These are phyloP conservation scores for Candida pseudocylindracea DNA, from an alignment of 1,139 yeast genomes.

Conservation along the genomic window DNA sequence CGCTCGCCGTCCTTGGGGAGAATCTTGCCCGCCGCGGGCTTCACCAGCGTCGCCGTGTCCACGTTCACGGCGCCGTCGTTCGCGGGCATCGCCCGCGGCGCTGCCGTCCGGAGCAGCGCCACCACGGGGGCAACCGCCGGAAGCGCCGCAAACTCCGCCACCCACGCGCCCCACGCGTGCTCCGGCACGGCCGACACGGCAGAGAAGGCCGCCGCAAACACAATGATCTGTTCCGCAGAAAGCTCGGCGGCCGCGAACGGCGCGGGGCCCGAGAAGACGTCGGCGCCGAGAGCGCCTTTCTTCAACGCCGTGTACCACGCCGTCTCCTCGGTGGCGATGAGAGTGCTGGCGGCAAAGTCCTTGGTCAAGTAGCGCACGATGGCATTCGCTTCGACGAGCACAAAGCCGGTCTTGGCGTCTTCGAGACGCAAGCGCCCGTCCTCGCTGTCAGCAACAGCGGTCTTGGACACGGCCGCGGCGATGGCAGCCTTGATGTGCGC, in stretches of 20 bases:
- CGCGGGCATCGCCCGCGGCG: slow-evolving; percentile 21
- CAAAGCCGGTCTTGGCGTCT: slow-evolving; percentile 16
- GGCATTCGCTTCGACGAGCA: slow-evolving; percentile 59
- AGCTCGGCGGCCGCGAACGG: slow-evolving; percentile 6
- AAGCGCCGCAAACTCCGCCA: slow-evolving; percentile 13
- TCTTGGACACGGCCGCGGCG: slow-evolving; percentile 16
- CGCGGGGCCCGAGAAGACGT: slow-evolving; percentile 23
- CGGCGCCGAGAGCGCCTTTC: slow-evolving; percentile 13
- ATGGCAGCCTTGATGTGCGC: slow-evolving; percentile 39
- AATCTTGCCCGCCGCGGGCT: slow-evolving; percentile 12
- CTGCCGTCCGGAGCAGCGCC: slow-evolving; percentile 13
- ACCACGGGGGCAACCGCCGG: slow-evolving; percentile 17
- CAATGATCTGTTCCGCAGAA: slow-evolving; percentile 1
- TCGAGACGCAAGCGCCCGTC: slow-evolving; percentile 14
- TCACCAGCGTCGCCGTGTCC: slow-evolving; percentile 16
- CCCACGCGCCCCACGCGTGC: slow-evolving; percentile 12
- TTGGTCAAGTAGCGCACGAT: slow-evolving; percentile 47
- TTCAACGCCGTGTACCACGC: slow-evolving; percentile 12
- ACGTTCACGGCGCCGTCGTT: slow-evolving; percentile 37
- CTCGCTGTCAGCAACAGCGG: slow-evolving; percentile 9
- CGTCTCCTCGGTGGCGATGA: slow-evolving; percentile 11
- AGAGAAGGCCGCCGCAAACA: slow-evolving; percentile 20
- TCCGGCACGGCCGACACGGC: slow-evolving; percentile 17
- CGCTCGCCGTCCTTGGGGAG: slow-evolving; percentile 47
- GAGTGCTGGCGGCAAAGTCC: slow-evolving; percentile 14